Evolutionary conservation across 2,329 filamentous ascomycete species (phyloP).

Genomic region (Colletotrichum chrysophilum): DNA sequence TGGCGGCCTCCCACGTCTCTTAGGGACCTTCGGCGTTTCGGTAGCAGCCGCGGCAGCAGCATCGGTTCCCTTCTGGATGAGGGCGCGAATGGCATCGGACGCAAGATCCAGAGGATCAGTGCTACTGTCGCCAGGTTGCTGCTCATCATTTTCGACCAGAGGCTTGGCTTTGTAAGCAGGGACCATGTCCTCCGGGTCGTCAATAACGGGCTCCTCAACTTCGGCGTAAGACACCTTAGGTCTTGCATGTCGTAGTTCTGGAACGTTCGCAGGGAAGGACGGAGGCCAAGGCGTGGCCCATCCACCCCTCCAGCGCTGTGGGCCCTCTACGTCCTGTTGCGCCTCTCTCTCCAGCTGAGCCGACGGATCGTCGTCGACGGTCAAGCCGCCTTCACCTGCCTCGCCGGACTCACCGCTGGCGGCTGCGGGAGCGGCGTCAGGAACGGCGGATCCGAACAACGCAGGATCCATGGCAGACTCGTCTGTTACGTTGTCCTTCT

Average conservation of each 20-base stretch:
- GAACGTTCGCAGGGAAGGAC: constrained; percentile 41
- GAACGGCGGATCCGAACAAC: constrained; percentile 40
- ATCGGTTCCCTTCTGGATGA: constrained; percentile 26
- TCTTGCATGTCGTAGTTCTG: constrained; percentile 56
- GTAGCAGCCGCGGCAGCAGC: constrained; percentile 12
- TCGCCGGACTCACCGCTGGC: not conserved
- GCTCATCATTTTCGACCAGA: constrained; percentile 2
- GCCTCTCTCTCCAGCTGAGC: constrained; percentile 1
- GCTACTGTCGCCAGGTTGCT: not conserved
- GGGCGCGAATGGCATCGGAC: constrained; percentile 35
- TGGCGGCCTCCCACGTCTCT: constrained; percentile 34
- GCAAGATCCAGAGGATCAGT: constrained; percentile 44
- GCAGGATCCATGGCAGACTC: constrained; percentile 56
- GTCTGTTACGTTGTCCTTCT: constrained; percentile 25
- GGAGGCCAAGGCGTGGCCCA: not conserved
- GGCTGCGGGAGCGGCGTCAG: not conserved
- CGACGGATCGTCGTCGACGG: constrained; percentile 19
- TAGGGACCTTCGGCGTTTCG: constrained; percentile 29
- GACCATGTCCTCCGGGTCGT: constrained; percentile 48
- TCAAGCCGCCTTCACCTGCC: constrained; percentile 25
- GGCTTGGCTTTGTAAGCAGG: constrained; percentile 17
- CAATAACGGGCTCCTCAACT: constrained; percentile 42
- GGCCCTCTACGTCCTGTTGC: not conserved
- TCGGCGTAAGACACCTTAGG: constrained; percentile 58
- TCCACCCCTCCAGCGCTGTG: not conserved